phyloP scores from a whole-genome alignment of 2,329 filamentous ascomycete species.

The Aspergillus pseudonomiae region DNA sequence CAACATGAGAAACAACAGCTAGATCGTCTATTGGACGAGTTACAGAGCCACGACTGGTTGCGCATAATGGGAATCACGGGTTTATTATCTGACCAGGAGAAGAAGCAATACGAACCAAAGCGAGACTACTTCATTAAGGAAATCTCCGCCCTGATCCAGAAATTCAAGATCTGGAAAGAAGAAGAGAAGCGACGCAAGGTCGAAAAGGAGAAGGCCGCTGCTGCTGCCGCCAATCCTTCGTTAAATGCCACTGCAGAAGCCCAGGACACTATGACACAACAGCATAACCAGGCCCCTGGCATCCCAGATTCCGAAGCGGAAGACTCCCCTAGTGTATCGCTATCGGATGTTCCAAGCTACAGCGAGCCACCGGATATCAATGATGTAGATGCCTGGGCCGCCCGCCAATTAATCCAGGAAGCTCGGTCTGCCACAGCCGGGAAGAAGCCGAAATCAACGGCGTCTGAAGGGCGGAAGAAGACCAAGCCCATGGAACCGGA shows the following conservation, averaged over 20 bases:
- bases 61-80: slow-evolving; percentile 86
- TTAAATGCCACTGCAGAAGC: slow-evolving; percentile 5
- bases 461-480: slow-evolving; percentile 14
- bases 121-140: slow-evolving; percentile 82
- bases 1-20: slow-evolving; percentile 69
- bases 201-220: slow-evolving; percentile 65
- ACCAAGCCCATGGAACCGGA: not conserved
- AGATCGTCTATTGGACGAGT: slow-evolving; percentile 73
- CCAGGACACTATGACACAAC: not conserved
- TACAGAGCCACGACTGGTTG: slow-evolving; percentile 91
- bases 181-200: slow-evolving; percentile 83
- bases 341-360: slow-evolving; percentile 38
- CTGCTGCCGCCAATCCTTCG: not conserved
- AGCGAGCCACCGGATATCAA: slow-evolving; percentile 65
- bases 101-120: slow-evolving; percentile 84
- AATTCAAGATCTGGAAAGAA: slow-evolving; percentile 84
- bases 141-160: slow-evolving; percentile 78
- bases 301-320: slow-evolving; percentile 40
- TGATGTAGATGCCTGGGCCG: slow-evolving; percentile 71
- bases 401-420: slow-evolving; percentile 76
- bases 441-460: slow-evolving; percentile 34
- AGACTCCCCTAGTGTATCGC: slow-evolving; percentile 26
- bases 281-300: not conserved
- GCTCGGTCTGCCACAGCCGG: slow-evolving; percentile 59
- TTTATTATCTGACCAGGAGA: slow-evolving; percentile 75